Conservation (phyloP, 768 basidiomycete species). For the Suillus clintonianus region DNA sequence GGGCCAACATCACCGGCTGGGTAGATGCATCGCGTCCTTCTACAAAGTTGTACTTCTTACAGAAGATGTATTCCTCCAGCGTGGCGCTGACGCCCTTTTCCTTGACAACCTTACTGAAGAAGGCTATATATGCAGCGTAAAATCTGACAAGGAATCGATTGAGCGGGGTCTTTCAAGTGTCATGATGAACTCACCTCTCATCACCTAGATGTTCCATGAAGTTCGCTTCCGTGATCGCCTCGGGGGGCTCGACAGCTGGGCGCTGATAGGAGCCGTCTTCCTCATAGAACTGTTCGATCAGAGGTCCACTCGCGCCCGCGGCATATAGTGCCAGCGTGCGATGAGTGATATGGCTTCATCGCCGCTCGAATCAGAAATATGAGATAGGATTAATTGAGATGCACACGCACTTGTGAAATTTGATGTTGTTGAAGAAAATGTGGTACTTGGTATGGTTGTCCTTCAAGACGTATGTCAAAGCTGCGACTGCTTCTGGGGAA, state of each 20-base stretch:
- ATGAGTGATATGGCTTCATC: conserved; percentile 29
- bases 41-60: conserved; percentile 26
- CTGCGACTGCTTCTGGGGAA: conserved; percentile 26
- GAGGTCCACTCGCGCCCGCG: conserved; percentile 22
- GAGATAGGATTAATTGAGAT: background rate
- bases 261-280: conserved; percentile 23
- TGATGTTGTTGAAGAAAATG: conserved; percentile 48
- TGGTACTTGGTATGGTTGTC: conserved; percentile 52
- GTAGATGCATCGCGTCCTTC: conserved; percentile 9
- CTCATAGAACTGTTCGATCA: conserved; percentile 28
- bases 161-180: background rate
- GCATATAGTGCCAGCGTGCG: conserved; percentile 31
- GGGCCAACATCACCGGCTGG: conserved; percentile 55
- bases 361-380: background rate
- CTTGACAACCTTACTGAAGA: conserved; percentile 21
- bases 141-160: conserved; percentile 12
- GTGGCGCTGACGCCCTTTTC: conserved; percentile 16
- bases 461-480: conserved; percentile 37
- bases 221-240: conserved; percentile 22
- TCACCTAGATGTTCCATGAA: conserved; percentile 26
- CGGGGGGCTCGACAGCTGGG: conserved; percentile 23
- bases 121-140: conserved; percentile 26
- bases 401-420: conserved; percentile 52
- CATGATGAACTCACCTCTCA: conserved; percentile 20
- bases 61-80: conserved; percentile 33